Evolutionary conservation across 1,284 basidiomycete genomes (phyloP), one percentile per base, ranked within the genome.

Genomic region (Paramarasmius palmivorus): DNA sequence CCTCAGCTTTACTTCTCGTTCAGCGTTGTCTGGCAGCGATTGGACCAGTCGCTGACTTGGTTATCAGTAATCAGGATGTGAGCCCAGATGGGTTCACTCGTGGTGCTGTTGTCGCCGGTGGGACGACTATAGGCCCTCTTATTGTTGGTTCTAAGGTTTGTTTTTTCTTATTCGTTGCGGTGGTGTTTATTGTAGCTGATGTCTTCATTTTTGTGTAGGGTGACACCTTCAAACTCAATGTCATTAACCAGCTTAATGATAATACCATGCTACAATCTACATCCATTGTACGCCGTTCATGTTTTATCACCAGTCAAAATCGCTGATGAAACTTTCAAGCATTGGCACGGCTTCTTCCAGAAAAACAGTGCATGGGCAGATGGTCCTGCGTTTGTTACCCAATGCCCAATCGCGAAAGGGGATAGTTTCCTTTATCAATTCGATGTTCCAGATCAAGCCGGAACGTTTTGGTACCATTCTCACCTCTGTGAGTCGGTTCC

Each of bases 381-480:
- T 49, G 74, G 72, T 14, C 59, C 63, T 26, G 51, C 61, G 0
- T 67, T 64, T n/a, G 68, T 74, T 2, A 68, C 59, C 42, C 72
- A 77, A 53, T 77, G 74, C 42, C 76, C 78, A 0, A 75, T 77
- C 41, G 61, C 66, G 29, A 62, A 74, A 8, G 54, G 60, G 6
- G 50, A 65, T 49, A 63, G 60, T 5, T 73, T 75, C 59, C 52
- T 67, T 1, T 70, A 79, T 56, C 46, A 65, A 20, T 73, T 69
- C 58, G 49, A 48, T 10, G 66, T 65, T 8, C 59, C 57, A 7
- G 60, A 63, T 53, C 76, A 76, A 57, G 64, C 70, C 9, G 73
- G 75, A 39, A 79, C 74, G 10, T 75, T 68, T 52, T 75, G 72
- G 73, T 76, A 76, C 55, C 74, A 76, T 49, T 76, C 73, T 12